Conservation (phyloP, 2,329 filamentous ascomycete species). For the Chaetomium olivaceum region DNA sequence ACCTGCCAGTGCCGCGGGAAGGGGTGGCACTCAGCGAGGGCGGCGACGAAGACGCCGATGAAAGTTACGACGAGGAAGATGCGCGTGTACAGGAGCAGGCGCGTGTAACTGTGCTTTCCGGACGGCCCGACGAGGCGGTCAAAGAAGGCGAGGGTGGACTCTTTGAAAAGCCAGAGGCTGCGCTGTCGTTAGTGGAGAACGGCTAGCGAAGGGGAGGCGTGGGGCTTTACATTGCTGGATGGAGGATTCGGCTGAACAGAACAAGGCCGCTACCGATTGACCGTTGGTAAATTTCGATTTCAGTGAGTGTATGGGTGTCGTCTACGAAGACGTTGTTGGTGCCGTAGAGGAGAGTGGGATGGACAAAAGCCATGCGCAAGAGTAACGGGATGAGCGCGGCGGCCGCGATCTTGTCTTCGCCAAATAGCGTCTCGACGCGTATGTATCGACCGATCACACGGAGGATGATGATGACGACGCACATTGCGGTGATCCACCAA, state of each 20-base stretch:
- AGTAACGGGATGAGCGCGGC: constrained; percentile 77
- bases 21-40: constrained; percentile 78
- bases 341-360: constrained; percentile 79
- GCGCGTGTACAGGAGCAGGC: constrained; percentile 69
- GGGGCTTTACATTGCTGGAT: constrained; percentile 70
- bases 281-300: constrained; percentile 61
- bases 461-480: constrained; percentile 77
- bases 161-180: constrained; percentile 90
- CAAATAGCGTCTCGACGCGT: constrained; percentile 80
- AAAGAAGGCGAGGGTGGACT: constrained; percentile 87
- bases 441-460: constrained; percentile 81
- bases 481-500: constrained; percentile 90
- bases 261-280: constrained; percentile 78
- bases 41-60: constrained; percentile 73
- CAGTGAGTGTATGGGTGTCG: constrained; percentile 43
- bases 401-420: constrained; percentile 84
- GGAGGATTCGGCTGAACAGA: constrained; percentile 76
- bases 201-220: not conserved
- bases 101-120: constrained; percentile 74
- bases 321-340: constrained; percentile 80
- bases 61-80: constrained; percentile 76
- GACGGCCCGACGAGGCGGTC: constrained; percentile 74
- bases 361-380: constrained; percentile 79
- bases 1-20: constrained; percentile 77
- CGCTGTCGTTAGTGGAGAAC: not conserved